phyloP scores from a whole-genome alignment of 352 stramenopile species.

The Pythium rishiriense region DNA sequence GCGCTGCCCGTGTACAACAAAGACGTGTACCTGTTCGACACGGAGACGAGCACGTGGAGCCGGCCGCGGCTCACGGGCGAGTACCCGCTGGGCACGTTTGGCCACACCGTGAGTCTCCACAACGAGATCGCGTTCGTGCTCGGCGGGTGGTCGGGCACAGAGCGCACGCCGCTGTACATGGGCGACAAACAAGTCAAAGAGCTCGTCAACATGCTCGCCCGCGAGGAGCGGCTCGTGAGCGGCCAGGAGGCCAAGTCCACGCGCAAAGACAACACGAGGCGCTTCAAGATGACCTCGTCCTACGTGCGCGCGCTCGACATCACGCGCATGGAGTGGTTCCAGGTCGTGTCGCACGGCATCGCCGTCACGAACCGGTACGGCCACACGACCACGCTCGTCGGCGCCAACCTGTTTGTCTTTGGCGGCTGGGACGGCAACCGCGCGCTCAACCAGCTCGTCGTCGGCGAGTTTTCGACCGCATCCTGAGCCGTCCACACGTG shows the following conservation, averaged over 20 bases:
- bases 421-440: conserved; percentile 83
- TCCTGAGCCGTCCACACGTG: neutral
- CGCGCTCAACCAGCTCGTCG: conserved; percentile 74
- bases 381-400: conserved; percentile 63
- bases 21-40: conserved; percentile 71
- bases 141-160: conserved; percentile 75
- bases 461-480: conserved; percentile 42
- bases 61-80: conserved; percentile 68
- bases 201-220: conserved; percentile 49
- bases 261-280: conserved; percentile 38
- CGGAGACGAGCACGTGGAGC: conserved; percentile 55
- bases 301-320: conserved; percentile 65
- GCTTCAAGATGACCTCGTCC: conserved; percentile 47
- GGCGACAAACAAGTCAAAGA: conserved; percentile 70
- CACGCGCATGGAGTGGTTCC: conserved; percentile 65
- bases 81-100: conserved; percentile 64
- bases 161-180: conserved; percentile 75
- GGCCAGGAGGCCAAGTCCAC: conserved; percentile 36
- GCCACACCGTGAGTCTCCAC: conserved; percentile 49
- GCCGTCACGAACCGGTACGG: conserved; percentile 68
- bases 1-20: conserved; percentile 72
- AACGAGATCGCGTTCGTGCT: conserved; percentile 63
- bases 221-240: conserved; percentile 56
- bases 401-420: conserved; percentile 72
- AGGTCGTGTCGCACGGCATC: conserved; percentile 38